These are phyloP conservation scores for Orbilia javanica DNA, from an alignment of 2,329 filamentous ascomycete genomes.

Conservation along the genomic window DNA sequence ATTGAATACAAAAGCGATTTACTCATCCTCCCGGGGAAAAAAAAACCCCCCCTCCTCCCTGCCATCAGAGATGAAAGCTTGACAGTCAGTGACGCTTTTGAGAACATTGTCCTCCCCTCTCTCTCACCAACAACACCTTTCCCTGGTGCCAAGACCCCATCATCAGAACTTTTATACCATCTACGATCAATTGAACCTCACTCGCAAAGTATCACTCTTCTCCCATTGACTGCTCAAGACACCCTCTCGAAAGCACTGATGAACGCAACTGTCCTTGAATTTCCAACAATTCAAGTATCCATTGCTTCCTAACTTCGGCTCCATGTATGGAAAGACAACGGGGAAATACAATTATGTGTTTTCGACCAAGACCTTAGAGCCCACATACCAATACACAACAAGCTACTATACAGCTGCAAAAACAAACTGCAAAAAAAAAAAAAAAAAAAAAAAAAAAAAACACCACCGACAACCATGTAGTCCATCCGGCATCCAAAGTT, in stretches of 20 bases:
- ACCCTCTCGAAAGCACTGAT: conserved; percentile 13
- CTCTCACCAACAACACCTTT: not conserved
- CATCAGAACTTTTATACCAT: not conserved
- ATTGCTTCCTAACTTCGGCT: not conserved
- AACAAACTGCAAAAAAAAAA: too few relatives aligned
- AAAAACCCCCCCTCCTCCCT: not conserved
- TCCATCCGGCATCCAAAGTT: too few relatives aligned
- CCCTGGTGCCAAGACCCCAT: not conserved
- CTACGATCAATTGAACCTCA: conserved; percentile 13
- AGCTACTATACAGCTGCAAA: not conserved
- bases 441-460: too few relatives aligned
- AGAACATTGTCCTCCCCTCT: conserved; percentile 6
- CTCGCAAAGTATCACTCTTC: not conserved
- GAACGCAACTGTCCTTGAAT: conserved; percentile 40
- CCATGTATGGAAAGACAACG: too few relatives aligned
- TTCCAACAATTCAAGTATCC: conserved; percentile 34
- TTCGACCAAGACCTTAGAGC: too few relatives aligned
- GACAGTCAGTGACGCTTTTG: conserved; percentile 21
- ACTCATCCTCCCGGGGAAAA: too few relatives aligned
- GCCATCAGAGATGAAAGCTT: conserved; percentile 35
- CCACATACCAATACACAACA: not conserved
- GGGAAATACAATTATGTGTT: too few relatives aligned
- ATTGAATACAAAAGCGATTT: too few relatives aligned
- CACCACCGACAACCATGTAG: too few relatives aligned
- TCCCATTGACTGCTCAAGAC: not conserved